Conservation (phyloP, 2,329 filamentous ascomycete species). For the Elsinoe australis region DNA sequence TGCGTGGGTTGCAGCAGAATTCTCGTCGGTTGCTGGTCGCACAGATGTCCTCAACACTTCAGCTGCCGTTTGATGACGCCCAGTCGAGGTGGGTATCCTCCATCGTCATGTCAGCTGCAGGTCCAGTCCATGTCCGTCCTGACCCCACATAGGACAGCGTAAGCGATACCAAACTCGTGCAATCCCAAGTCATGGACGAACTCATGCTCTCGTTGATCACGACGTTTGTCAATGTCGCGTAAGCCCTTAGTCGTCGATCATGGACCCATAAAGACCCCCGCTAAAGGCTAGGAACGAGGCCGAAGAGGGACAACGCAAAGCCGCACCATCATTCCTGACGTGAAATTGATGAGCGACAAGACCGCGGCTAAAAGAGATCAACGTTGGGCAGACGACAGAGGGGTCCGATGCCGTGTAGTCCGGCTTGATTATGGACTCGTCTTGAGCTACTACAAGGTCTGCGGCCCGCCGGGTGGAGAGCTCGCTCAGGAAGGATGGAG, state of each 20-base stretch:
- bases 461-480: too few relatives aligned
- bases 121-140: background rate
- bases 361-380: conserved; percentile 6
- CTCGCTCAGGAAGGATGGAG: background rate
- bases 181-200: conserved; percentile 16
- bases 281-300: conserved; percentile 1
- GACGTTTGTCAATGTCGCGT: conserved; percentile 9
- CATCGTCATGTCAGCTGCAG: conserved; percentile 6
- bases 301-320: conserved; percentile 13
- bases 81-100: too few relatives aligned
- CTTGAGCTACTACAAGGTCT: too few relatives aligned
- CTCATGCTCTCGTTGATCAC: conserved; percentile 10
- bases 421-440: too few relatives aligned
- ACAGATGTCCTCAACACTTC: background rate
- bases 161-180: conserved; percentile 12
- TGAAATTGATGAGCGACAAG: conserved; percentile 11
- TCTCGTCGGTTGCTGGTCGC: background rate
- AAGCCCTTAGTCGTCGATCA: conserved; percentile 15
- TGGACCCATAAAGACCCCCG: background rate
- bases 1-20: background rate
- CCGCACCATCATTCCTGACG: conserved; percentile 15
- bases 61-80: background rate
- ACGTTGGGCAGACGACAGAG: too few relatives aligned
- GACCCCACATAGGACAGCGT: conserved; percentile 15
- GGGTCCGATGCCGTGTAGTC: too few relatives aligned